These are phyloP conservation scores for Funneliformis caledonium DNA, from an alignment of 371 early-diverging fungal species.

Conservation along the genomic window DNA sequence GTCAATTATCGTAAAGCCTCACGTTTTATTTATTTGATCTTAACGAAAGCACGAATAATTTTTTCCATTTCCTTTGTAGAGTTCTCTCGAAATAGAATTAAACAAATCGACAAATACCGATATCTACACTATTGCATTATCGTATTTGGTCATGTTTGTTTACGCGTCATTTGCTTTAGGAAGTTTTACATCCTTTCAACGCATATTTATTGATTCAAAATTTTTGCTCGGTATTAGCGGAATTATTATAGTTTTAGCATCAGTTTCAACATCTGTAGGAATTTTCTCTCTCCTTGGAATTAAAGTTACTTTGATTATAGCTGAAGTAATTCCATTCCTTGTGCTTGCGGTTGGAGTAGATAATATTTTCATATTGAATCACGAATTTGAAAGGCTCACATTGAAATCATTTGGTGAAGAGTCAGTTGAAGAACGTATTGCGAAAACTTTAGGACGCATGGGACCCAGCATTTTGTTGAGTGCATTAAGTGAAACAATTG, in stretches of 20 bases:
- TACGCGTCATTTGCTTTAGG: slow-evolving; percentile 76
- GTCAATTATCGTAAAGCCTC: neutral
- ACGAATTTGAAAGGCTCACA: slow-evolving; percentile 61
- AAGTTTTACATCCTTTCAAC: slow-evolving; percentile 49
- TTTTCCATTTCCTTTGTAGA: slow-evolving; percentile 41
- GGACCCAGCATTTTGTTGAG: slow-evolving; percentile 76
- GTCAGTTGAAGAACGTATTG: slow-evolving; percentile 59
- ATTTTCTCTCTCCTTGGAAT: slow-evolving; percentile 68
- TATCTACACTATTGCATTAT: slow-evolving; percentile 62
- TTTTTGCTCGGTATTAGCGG: slow-evolving; percentile 71
- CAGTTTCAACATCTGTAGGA: slow-evolving; percentile 72
- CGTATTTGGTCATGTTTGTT: slow-evolving; percentile 75
- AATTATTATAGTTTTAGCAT: slow-evolving; percentile 73
- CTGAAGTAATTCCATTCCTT: slow-evolving; percentile 81
- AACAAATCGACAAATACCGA: slow-evolving; percentile 74
- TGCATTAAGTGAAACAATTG: slow-evolving; percentile 71
- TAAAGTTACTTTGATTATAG: slow-evolving; percentile 76
- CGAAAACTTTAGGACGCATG: slow-evolving; percentile 65
- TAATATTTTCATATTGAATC: slow-evolving; percentile 77
- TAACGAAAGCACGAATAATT: neutral
- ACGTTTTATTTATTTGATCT: neutral
- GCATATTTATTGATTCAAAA: slow-evolving; percentile 69
- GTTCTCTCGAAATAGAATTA: slow-evolving; percentile 69
- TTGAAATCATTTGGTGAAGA: slow-evolving; percentile 52
- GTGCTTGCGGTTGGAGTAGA: slow-evolving; percentile 84